phyloP scores from a whole-genome alignment of 2,329 filamentous ascomycete genomes.

The Blastomyces gilchristii region DNA sequence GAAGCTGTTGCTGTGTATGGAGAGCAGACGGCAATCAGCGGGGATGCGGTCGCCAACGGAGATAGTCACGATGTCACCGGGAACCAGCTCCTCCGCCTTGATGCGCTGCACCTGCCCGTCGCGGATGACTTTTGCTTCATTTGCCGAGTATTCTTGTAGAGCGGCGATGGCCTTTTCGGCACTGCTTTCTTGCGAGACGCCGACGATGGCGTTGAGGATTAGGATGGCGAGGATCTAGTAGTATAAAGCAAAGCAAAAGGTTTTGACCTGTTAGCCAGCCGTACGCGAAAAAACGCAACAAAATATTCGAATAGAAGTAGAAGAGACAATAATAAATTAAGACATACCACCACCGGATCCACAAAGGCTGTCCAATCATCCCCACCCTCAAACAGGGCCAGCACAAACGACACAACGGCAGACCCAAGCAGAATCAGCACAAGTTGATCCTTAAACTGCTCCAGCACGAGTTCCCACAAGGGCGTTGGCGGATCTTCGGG shows the following conservation, averaged over 20 bases:
- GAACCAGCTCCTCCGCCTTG: slow-evolving; percentile 94
- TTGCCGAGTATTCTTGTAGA: slow-evolving; percentile 96
- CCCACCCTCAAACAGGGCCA: slow-evolving; percentile 85
- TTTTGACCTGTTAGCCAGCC: too few species aligned
- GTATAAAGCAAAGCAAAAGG: too few species aligned
- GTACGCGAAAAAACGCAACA: too few species aligned
- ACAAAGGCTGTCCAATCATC: slow-evolving; percentile 97
- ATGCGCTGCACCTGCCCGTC: slow-evolving; percentile 70
- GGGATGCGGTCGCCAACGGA: slow-evolving; percentile 87
- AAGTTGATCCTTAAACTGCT: slow-evolving; percentile 98
- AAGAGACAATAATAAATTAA: slow-evolving; percentile 1
- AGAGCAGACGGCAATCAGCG: slow-evolving; percentile 81
- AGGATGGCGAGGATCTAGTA: slow-evolving; percentile 85
- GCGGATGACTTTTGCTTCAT: slow-evolving; percentile 87
- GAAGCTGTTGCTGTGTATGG: slow-evolving; percentile 96
- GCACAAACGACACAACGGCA: slow-evolving; percentile 81
- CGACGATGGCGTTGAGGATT: slow-evolving; percentile 91
- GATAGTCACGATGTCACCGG: slow-evolving; percentile 82
- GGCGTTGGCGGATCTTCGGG: slow-evolving; percentile 91
- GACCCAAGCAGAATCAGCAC: slow-evolving; percentile 91
- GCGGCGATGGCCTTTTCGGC: slow-evolving; percentile 97
- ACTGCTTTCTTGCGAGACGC: slow-evolving; percentile 96
- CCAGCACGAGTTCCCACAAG: slow-evolving; percentile 88
- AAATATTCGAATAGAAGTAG: not conserved
- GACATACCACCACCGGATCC: slow-evolving; percentile 77